Base-by-base conservation (phyloP, 139 green algal species). In the Tetraselmis chui region DNA sequence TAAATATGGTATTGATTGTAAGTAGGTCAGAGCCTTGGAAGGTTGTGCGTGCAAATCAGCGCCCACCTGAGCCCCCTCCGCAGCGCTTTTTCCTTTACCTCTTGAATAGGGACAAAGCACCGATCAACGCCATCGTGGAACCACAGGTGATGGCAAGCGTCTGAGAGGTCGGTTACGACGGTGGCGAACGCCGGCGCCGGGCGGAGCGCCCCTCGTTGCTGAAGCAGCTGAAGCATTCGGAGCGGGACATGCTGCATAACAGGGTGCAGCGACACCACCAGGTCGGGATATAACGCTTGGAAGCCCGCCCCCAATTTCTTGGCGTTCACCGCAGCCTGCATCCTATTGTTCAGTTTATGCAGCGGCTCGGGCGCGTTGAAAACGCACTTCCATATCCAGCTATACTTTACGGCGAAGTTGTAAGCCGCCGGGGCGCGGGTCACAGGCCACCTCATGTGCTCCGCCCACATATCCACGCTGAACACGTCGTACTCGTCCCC, bases 111-210 rank as follows among this genome's bases (percentile, higher is more conserved):
- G 79, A 97, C 95, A 86, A 97, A 98, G 87, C 93, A 97, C 28
- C 87, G 82, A 32, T 92, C 91, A 29, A 93, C 94, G 45, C 82
- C 81, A 30, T 59, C 82, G 88, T 95, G 89, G 88, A 98, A 99
- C 93, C 90, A 92, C 95, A 98, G 76, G 94, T 98, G 77, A n/a
- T n/a, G n/a, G n/a, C n/a, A n/a, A n/a, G n/a, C n/a, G n/a, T n/a
- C n/a, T n/a, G 93, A 97, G 86, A 98, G 94, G 91, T 99, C 96
- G 0, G 96, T 99, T 1, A 99, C 91, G 0, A 97, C 95, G n/a
- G 96, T 99, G 31, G 96, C 94, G 89, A 99, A 99, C 59, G n/a
- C n/a, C n/a, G n/a, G n/a, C n/a, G n/a, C n/a, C n/a, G n/a, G n/a
- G n/a, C n/a, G n/a, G n/a, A n/a, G n/a, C n/a, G n/a, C n/a, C n/a